These are phyloP conservation scores for Aspergillus coremiiformis DNA, from an alignment of 495 filamentous ascomycete species.

Conservation along the genomic window DNA sequence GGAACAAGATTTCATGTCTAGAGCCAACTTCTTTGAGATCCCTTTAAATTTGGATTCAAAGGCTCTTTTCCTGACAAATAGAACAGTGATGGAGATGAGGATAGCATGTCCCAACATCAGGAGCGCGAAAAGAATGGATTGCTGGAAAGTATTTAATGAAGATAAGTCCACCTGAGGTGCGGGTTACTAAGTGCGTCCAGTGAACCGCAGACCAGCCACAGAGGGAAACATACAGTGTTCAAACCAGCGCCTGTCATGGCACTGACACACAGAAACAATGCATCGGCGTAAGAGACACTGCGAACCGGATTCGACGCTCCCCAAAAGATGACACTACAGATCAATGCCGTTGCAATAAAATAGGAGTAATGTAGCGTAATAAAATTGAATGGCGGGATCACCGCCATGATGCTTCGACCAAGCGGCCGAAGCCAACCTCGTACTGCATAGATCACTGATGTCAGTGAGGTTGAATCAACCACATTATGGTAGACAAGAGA, in stretches of 20 bases:
- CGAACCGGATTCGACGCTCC: slow-evolving; percentile 51
- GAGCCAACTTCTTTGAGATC: slow-evolving; percentile 43
- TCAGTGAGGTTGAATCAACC: slow-evolving; percentile 2
- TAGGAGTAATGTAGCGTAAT: slow-evolving; percentile 73
- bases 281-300: slow-evolving; percentile 65
- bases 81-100: slow-evolving; percentile 34
- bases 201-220: neutral
- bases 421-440: slow-evolving; percentile 15
- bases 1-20: slow-evolving; percentile 5
- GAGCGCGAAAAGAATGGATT: slow-evolving; percentile 63
- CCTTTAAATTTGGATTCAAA: slow-evolving; percentile 62
- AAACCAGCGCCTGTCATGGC: slow-evolving; percentile 77
- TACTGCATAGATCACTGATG: slow-evolving; percentile 10
- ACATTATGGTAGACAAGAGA: neutral
- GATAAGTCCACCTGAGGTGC: slow-evolving; percentile 50
- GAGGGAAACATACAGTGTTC: slow-evolving; percentile 49
- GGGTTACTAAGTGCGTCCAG: slow-evolving; percentile 1
- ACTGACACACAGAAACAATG: slow-evolving; percentile 66
- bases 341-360: slow-evolving; percentile 59
- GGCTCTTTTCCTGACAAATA: slow-evolving; percentile 55
- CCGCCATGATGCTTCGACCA: slow-evolving; percentile 21
- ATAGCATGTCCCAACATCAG: slow-evolving; percentile 63
- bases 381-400: slow-evolving; percentile 56
- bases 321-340: slow-evolving; percentile 68
- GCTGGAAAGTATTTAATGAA: slow-evolving; percentile 71